Conservation (phyloP, 805 yeast genomes). For the Lipomyces sp. region DNA sequence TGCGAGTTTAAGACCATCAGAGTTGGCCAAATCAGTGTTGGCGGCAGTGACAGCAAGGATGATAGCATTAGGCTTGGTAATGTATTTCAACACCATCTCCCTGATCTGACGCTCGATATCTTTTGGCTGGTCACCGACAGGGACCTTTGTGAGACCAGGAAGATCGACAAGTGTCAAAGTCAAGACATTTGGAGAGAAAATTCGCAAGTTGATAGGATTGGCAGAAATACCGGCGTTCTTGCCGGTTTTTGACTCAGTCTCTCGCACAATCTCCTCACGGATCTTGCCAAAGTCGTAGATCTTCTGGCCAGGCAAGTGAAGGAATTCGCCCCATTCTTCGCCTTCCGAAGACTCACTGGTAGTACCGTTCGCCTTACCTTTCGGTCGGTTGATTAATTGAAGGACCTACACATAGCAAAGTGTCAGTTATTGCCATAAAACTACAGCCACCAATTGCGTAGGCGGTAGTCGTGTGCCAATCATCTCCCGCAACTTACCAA, state of each 20-base stretch:
- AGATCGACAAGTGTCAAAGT: conserved; percentile 93
- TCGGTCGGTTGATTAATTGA: conserved; percentile 74
- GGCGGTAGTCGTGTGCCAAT: too few species aligned
- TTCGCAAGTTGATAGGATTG: conserved; percentile 88
- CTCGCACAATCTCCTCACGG: conserved; percentile 86
- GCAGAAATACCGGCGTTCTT: conserved; percentile 83
- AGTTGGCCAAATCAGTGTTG: conserved; percentile 94
- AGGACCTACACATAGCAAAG: conserved; percentile 43
- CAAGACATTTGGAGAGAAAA: conserved; percentile 90
- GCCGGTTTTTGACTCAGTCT: conserved; percentile 81
- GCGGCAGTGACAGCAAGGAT: conserved; percentile 94
- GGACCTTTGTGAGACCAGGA: conserved; percentile 97
- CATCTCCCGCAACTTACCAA: conserved; percentile 48
- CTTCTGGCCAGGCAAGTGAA: conserved; percentile 87
- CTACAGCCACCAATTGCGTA: too few species aligned
- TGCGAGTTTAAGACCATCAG: conserved; percentile 94
- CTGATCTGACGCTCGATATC: conserved; percentile 94
- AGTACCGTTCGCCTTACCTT: conserved; percentile 25
- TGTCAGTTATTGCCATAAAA: not conserved
- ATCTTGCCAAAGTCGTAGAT: conserved; percentile 88
- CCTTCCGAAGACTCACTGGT: conserved; percentile 41
- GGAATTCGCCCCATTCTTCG: conserved; percentile 97
- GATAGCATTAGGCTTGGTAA: conserved; percentile 93
- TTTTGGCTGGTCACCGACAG: conserved; percentile 98
- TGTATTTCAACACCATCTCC: conserved; percentile 89